Conservation (phyloP, 768 basidiomycete species). For the Amanita phalloides region DNA sequence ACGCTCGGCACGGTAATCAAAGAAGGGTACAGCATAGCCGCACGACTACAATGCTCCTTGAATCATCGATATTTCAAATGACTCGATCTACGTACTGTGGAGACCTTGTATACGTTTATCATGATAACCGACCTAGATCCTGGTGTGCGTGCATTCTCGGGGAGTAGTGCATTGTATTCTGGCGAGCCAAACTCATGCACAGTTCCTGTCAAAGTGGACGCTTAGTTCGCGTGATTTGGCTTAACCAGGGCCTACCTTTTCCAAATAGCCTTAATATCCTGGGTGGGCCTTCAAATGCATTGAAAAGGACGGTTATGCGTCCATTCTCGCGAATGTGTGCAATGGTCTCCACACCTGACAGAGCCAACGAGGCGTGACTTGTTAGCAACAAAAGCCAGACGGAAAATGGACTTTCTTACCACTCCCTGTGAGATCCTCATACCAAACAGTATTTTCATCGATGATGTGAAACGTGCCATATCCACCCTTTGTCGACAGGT, state of each 20-base stretch:
- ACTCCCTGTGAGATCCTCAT: constrained; percentile 64
- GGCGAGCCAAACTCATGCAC: constrained; percentile 53
- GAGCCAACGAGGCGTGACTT: neutral
- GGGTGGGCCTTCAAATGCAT: constrained; percentile 51
- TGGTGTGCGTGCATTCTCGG: constrained; percentile 31
- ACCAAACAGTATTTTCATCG: constrained; percentile 49
- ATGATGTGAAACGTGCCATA: constrained; percentile 51
- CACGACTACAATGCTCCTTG: constrained; percentile 38
- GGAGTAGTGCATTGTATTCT: constrained; percentile 45
- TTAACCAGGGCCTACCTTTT: constrained; percentile 25
- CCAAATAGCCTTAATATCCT: constrained; percentile 50
- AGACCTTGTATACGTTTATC: constrained; percentile 49
- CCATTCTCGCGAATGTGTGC: constrained; percentile 50
- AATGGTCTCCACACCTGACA: constrained; percentile 29
- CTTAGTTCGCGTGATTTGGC: neutral
- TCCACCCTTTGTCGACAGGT: constrained; percentile 58
- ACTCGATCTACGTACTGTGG: constrained; percentile 21
- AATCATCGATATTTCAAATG: neutral
- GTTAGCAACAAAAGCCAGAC: neutral
- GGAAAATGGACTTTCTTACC: constrained; percentile 25
- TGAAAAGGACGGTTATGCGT: constrained; percentile 50
- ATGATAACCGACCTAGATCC: constrained; percentile 54
- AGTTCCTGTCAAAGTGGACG: constrained; percentile 26
- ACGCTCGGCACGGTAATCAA: constrained; percentile 45
- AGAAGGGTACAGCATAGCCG: constrained; percentile 54